phyloP scores from a whole-genome alignment of 257 asterid species.

The Solanum tarapatanum region DNA sequence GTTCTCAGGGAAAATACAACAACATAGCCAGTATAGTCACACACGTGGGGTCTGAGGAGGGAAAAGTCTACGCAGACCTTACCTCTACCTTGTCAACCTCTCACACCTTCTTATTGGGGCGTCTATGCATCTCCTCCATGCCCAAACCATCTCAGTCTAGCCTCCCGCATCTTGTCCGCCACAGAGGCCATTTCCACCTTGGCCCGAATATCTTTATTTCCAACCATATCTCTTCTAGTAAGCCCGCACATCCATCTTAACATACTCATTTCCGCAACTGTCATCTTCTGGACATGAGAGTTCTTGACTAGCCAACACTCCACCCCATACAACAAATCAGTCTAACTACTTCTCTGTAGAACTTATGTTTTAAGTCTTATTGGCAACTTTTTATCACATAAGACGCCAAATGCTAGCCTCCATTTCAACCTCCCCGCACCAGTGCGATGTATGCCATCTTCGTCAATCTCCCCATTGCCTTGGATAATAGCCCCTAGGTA shows the following conservation, averaged over 20 bases:
- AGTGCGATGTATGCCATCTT: neutral
- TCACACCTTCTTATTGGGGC: neutral
- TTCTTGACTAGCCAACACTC: neutral
- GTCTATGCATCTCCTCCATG: neutral
- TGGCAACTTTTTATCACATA: neutral
- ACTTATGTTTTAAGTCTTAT: neutral
- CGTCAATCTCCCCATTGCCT: neutral
- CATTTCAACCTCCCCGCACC: neutral
- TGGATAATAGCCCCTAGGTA: neutral
- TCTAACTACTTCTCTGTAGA: neutral
- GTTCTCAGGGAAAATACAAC: neutral
- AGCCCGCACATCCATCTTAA: neutral
- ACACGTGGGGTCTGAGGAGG: neutral
- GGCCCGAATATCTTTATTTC: neutral
- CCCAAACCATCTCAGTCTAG: neutral
- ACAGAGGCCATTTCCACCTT: neutral
- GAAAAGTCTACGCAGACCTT: neutral
- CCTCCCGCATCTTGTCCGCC: neutral
- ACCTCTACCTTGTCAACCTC: neutral
- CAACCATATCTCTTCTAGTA: neutral
- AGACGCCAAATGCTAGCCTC: neutral
- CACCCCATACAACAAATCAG: neutral
- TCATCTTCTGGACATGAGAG: neutral
- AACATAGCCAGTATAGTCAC: neutral
- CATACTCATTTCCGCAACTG: neutral